phyloP scores from a whole-genome alignment of 2,329 filamentous ascomycete genomes.

The Cytospora schulzeri region DNA sequence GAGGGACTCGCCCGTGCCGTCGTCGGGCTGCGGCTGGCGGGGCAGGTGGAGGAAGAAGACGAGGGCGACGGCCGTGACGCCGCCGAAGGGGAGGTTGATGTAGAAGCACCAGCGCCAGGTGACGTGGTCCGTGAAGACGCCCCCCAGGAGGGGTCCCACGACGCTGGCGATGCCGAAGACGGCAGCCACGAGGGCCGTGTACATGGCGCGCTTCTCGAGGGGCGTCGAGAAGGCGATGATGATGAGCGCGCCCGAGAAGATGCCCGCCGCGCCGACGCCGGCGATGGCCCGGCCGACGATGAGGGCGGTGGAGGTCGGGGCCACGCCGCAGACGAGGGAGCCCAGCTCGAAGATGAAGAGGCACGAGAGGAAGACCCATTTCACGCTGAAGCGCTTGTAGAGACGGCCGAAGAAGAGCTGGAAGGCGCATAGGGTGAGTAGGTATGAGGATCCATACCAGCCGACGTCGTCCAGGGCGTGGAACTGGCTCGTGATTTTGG shows the following conservation, averaged over 20 bases:
- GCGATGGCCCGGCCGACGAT: conserved; percentile 23
- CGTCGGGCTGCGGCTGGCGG: too few species aligned
- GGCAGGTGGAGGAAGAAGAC: neutral
- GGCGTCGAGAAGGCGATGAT: too few species aligned
- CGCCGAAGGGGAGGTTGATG: conserved; percentile 34
- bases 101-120: conserved; percentile 36
- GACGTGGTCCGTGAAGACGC: conserved; percentile 16
- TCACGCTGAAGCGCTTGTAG: conserved; percentile 43
- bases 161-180: conserved; percentile 43
- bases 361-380: conserved; percentile 41
- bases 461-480: conserved; percentile 47
- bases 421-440: conserved; percentile 39
- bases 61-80: conserved; percentile 21
- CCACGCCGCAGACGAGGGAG: conserved; percentile 46
- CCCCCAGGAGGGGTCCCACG: conserved; percentile 28
- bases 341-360: conserved; percentile 50
- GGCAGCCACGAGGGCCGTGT: conserved; percentile 37
- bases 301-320: conserved; percentile 29
- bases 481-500: conserved; percentile 43
- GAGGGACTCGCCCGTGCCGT: conserved; percentile 26
- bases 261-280: too few species aligned
- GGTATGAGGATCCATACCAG: conserved; percentile 47
- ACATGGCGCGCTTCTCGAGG: too few species aligned
- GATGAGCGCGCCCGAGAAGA: too few species aligned
- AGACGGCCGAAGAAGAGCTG: conserved; percentile 34